These are phyloP conservation scores for Coemansia biformis DNA, from an alignment of 192 early-diverging fungal genomes.

Conservation along the genomic window DNA sequence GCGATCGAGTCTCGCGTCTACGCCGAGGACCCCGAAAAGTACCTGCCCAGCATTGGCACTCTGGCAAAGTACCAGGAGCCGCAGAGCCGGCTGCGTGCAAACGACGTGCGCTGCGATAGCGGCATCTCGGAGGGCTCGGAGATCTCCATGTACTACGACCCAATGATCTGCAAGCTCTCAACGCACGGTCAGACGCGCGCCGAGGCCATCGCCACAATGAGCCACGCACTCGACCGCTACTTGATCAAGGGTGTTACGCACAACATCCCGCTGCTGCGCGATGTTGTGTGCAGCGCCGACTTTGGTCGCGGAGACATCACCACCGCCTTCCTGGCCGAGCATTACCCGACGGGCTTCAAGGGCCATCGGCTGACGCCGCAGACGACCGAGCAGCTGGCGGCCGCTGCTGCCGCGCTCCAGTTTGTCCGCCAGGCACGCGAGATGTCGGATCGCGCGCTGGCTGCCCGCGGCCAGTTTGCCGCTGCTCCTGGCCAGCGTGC, in stretches of 20 bases:
- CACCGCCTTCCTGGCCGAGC: slow-evolving; percentile 82
- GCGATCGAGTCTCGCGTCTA: slow-evolving; percentile 94
- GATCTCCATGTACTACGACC: slow-evolving; percentile 94
- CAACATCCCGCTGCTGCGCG: slow-evolving; percentile 89
- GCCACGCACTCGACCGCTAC: slow-evolving; percentile 78
- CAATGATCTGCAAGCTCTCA: slow-evolving; percentile 90
- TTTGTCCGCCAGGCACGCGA: slow-evolving; percentile 59
- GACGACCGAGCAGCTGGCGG: slow-evolving; percentile 57
- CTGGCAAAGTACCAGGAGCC: slow-evolving; percentile 85
- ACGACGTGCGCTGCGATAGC: slow-evolving; percentile 84
- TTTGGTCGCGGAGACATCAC: slow-evolving; percentile 73
- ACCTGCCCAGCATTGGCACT: slow-evolving; percentile 87
- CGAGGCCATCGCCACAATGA: slow-evolving; percentile 74
- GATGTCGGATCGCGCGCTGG: too few species aligned
- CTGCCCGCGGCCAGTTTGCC: too few species aligned
- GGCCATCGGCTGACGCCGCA: slow-evolving; percentile 58
- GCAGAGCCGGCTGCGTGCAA: slow-evolving; percentile 12
- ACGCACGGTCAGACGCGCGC: slow-evolving; percentile 74
- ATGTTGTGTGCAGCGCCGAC: slow-evolving; percentile 68
- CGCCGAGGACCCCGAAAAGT: slow-evolving; percentile 91
- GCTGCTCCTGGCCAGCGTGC: neutral
- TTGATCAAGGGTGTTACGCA: slow-evolving; percentile 93
- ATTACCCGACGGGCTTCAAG: slow-evolving; percentile 85
- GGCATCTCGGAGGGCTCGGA: slow-evolving; percentile 89
- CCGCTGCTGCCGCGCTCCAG: slow-evolving; percentile 60